Base-by-base conservation (phyloP, 1,284 basidiomycete species). In the Stereum hirsutum region DNA sequence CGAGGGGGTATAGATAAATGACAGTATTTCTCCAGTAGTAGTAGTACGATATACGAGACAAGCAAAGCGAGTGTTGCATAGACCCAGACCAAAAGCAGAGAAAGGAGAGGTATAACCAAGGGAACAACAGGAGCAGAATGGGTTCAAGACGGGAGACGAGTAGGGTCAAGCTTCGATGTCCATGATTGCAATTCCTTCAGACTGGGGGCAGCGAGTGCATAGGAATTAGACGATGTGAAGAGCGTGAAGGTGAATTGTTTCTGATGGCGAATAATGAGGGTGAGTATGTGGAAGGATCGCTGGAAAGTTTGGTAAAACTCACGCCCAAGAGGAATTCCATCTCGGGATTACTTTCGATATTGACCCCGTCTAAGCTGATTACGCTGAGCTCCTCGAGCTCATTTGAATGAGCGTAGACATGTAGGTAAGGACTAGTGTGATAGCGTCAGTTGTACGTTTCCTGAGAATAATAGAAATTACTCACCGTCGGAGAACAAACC, bases 401-500 rank as follows among this genome's bases (percentile, higher is more conserved):
- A 50, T 81, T 80, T 6, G 81, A 83, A 50, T 81, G 78, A 24
- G 76, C 70, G 65, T 94, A 96, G 45, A 97, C 72, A 56, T 92
- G 82, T 4, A 98, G 72, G 62, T 95, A 94, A 0, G 95, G 95
- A 56, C 91, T 89, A 52, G 46, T 17, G 32, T 25, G 28, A 26
- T 15, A 24, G 39, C 39, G 27, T 48, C 27, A 34, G 31, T 20
- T n/a, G 10, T 30, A 25, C 15, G 17, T 17, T 33, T 7, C 11
- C 15, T 24, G 14, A 38, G 2, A 38, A 32, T 20, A n/a, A n/a
- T n/a, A n/a, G n/a, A n/a, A n/a, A 23, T 27, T 15, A 53, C 68
- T 50, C 54, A 89, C 90, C 92, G 76, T 58, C 81, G 76, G n/a
- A 98, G 70, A 11, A 92, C 87, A 57, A 95, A 93, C 79, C 86